A percentile compares a stretch with the other conserved stretches of the same genome.
Evolutionary conservation across 257 asterid genomes (phyloP).

Genomic region (Plantago ovata): DNA sequence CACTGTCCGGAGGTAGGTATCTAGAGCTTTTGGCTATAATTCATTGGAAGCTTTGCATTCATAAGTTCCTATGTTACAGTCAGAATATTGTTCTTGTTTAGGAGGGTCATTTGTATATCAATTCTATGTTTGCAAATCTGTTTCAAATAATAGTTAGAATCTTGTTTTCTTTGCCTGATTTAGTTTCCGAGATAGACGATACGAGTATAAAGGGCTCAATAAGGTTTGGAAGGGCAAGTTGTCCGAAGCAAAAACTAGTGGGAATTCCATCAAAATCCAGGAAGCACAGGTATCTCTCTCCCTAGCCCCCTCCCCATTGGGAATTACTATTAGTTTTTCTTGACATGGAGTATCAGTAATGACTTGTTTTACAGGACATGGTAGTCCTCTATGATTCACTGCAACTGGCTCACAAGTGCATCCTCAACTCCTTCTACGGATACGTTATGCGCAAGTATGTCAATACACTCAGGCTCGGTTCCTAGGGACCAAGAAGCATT

Average conservation of each 20-base stretch:
- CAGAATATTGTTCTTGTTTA: neutral
- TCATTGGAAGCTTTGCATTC: constrained; percentile 13
- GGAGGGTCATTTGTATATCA: constrained; percentile 16
- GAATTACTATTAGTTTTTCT: constrained; percentile 14
- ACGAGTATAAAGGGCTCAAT: constrained; percentile 93
- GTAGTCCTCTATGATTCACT: constrained; percentile 89
- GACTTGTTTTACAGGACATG: constrained; percentile 66
- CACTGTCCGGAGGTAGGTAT: constrained; percentile 88
- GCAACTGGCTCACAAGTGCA: constrained; percentile 99
- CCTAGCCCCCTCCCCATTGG: constrained; percentile 7
- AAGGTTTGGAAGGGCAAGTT: constrained; percentile 97
- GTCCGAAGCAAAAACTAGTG: constrained; percentile 90
- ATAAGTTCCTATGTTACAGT: constrained; percentile 11
- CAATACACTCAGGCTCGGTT: no score
- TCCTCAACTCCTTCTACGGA: constrained; percentile 97
- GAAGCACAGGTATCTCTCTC: constrained; percentile 80
- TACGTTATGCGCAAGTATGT: constrained; percentile 98
- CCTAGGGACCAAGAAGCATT: no score
- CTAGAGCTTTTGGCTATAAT: constrained; percentile 13
- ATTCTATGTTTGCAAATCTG: constrained; percentile 10
- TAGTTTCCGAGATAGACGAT: constrained; percentile 98
- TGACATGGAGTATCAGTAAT: constrained; percentile 20
- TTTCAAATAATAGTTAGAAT: constrained; percentile 11
- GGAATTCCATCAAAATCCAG: constrained; percentile 87
- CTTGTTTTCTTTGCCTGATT: constrained; percentile 11